Conservation (phyloP, 2,329 filamentous ascomycete species). For the Fusarium oxysporum region DNA sequence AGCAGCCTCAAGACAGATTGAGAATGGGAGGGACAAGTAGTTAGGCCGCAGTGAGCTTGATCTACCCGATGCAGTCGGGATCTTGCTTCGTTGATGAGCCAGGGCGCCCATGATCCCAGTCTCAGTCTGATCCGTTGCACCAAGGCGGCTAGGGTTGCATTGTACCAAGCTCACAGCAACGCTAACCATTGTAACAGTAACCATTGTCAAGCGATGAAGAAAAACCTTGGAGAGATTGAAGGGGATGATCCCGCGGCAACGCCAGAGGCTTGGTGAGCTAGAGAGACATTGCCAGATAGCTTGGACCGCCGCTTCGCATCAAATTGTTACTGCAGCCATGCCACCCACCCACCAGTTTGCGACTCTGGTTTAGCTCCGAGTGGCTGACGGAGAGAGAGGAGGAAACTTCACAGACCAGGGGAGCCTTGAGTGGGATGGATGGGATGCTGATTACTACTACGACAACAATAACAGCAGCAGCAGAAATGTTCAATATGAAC, state of each 20-base stretch:
- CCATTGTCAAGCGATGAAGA: slow-evolving; percentile 78
- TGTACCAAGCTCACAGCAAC: slow-evolving; percentile 24
- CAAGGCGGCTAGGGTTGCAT: slow-evolving; percentile 22
- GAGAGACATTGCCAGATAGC: slow-evolving; percentile 10
- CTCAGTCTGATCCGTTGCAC: slow-evolving; percentile 24
- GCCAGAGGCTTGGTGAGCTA: slow-evolving; percentile 32
- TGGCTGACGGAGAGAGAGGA: slow-evolving; percentile 31
- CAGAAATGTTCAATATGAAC: slow-evolving; percentile 33
- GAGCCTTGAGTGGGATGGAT: slow-evolving; percentile 28
- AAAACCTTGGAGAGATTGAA: slow-evolving; percentile 38
- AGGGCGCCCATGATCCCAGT: slow-evolving; percentile 21
- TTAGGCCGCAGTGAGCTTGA: slow-evolving; percentile 32
- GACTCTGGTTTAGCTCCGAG: slow-evolving; percentile 19
- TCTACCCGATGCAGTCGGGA: slow-evolving; percentile 39
- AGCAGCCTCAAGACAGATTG: slow-evolving; percentile 20
- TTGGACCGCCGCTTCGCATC: slow-evolving; percentile 40
- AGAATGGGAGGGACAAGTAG: slow-evolving; percentile 13
- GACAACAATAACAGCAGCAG: background rate
- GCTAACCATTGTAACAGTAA: slow-evolving; percentile 52
- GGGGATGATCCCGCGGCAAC: slow-evolving; percentile 34
- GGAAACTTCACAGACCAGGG: slow-evolving; percentile 29
- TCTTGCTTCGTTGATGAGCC: slow-evolving; percentile 35
- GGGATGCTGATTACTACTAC: slow-evolving; percentile 28
- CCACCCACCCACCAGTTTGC: slow-evolving; percentile 35
- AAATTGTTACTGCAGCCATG: slow-evolving; percentile 35